These are phyloP conservation scores for Solanum peruvianum DNA, from an alignment of 257 asterid species.

Conservation along the genomic window DNA sequence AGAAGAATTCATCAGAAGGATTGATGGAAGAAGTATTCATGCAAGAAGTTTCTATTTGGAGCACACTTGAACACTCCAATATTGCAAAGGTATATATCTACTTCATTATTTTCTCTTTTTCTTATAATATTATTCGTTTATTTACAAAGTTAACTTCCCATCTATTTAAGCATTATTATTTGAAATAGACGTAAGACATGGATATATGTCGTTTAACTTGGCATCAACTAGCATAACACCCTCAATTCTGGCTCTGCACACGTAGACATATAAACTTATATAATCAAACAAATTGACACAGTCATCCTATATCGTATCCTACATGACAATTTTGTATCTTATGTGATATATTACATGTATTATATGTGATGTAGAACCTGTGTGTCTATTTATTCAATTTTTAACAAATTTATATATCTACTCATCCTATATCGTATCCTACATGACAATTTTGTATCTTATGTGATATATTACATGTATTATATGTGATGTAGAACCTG, in stretches of 20 bases:
- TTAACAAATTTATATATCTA: too few species aligned
- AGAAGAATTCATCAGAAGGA: not conserved
- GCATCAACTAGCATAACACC: too few species aligned
- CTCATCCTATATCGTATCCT: not conserved
- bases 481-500: not conserved
- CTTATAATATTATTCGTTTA: not conserved
- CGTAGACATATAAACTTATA: too few species aligned
- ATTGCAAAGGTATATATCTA: not conserved
- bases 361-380: not conserved
- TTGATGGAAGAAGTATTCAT: not conserved
- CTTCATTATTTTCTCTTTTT: not conserved
- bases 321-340: not conserved
- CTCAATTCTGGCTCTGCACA: too few species aligned
- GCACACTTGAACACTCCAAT: conserved; percentile 7
- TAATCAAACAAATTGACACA: not conserved
- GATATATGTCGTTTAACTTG: too few species aligned
- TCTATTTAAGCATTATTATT: not conserved
- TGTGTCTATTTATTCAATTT: too few species aligned
- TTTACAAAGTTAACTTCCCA: not conserved
- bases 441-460: not conserved
- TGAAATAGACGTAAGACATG: too few species aligned
- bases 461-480: not conserved
- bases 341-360: not conserved
- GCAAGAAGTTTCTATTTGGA: conserved; percentile 8
- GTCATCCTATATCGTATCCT: not conserved